Evolutionary conservation across 306 rosid genomes (phyloP), one percentile per base, ranked within the genome.

Genomic region (Medicago lupulina): DNA sequence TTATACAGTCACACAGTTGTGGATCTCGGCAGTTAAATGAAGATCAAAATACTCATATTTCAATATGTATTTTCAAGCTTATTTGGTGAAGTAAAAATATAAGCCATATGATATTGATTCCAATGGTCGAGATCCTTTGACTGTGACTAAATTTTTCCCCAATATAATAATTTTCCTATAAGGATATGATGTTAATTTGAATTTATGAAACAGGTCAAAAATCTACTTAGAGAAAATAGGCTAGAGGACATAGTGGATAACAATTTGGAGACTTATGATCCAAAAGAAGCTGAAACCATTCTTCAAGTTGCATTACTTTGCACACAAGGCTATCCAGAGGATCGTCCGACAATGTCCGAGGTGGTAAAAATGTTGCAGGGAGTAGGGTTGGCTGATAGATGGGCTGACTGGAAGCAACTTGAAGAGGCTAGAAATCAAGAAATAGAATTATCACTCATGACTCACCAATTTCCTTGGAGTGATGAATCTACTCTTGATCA

Each of bases 281-380:
- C 73, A 15, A 85, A 79, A 78, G 98, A 93, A 86, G 92, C 89
- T 4, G 95, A 85, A 82, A 86, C 75, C 0, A 79, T 86, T 53
- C 76, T 93, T 82, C 90, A 87, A 72, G 96, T 93, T 58, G 98
- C 98, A 38, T 73, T 93, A 63, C 95, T 93, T 17, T 93, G 98
- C 87, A 89, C 96, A 1, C 98, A 89, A 46, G 69, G 84, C 16
- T 76, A 74, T 15, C 96, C 98, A 0, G 93, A 90, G 86, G 91
- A 82, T 9, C 93, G 98, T 13, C 98, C 96, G 16, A 86, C 54
- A 7, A 93, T 93, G 98, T 79, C 91, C 9, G 81, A 90, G 74
- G 95, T 93, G 9, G 86, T 90, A 13, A 75, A 77, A 72, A 74
- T 93, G 87, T 84, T 93, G 81, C 83, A 68, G 65, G 96, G 93